phyloP scores from a whole-genome alignment of 306 rosid genomes.

The Canavalia gladiata region DNA sequence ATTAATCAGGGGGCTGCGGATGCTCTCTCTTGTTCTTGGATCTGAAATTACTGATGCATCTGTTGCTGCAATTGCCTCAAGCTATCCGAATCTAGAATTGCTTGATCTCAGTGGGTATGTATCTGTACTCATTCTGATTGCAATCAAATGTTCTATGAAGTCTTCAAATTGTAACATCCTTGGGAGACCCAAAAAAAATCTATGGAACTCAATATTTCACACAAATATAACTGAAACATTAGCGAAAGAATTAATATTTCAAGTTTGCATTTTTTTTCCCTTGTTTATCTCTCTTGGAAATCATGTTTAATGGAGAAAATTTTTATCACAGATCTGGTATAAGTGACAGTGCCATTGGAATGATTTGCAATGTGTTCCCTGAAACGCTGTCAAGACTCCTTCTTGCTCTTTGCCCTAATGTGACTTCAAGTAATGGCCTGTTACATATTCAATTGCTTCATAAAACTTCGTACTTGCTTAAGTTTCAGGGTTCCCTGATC shows the following conservation, averaged over 20 bases:
- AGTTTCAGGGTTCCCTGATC: constrained; percentile 38
- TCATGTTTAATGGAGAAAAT: constrained; percentile 41
- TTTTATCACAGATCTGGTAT: constrained; percentile 79
- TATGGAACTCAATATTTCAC: background rate
- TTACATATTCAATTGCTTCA: constrained; percentile 26
- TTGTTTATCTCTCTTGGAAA: constrained; percentile 19
- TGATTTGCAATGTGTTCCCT: constrained; percentile 90
- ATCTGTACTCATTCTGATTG: constrained; percentile 28
- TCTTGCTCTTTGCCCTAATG: constrained; percentile 94
- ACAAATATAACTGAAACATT: background rate
- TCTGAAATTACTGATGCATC: constrained; percentile 96
- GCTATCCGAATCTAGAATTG: constrained; percentile 82
- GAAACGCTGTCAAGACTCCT: constrained; percentile 85
- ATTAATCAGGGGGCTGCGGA: constrained; percentile 73
- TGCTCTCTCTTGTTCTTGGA: constrained; percentile 98
- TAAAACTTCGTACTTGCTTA: constrained; percentile 22
- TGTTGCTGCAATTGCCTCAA: constrained; percentile 93
- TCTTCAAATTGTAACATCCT: constrained; percentile 17
- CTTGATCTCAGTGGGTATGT: constrained; percentile 97
- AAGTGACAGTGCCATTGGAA: constrained; percentile 94
- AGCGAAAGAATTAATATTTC: constrained; percentile 13
- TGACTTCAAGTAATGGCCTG: constrained; percentile 86
- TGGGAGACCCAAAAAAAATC: constrained; percentile 10
- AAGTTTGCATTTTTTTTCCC: background rate
- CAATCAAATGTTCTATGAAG: constrained; percentile 4